A percentile compares a stretch with the other conserved stretches of the same genome.
Evolutionary conservation across 2,329 filamentous ascomycete genomes (phyloP).

Genomic region (Ceratocystis cacaofunesta): DNA sequence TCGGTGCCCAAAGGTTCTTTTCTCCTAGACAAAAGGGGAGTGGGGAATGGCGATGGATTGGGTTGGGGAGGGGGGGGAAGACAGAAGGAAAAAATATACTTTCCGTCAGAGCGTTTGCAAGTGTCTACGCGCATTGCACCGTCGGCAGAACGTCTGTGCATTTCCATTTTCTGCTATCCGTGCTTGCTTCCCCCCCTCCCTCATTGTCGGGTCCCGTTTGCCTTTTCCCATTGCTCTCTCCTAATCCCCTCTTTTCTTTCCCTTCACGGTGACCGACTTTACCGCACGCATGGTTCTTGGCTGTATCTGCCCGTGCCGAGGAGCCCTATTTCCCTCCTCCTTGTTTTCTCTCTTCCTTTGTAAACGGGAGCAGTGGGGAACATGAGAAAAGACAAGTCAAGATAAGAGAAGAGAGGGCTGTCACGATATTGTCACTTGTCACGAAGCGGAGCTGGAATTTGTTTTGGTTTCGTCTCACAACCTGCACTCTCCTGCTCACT

Average conservation of each 20-base stretch:
- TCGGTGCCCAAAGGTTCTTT: no score
- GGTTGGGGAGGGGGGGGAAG: no score
- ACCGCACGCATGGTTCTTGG: background rate
- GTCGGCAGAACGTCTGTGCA: background rate
- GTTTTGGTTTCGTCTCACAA: background rate
- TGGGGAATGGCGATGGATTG: no score
- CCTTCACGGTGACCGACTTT: background rate
- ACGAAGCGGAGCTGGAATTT: background rate
- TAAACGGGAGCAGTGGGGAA: background rate
- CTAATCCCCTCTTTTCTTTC: background rate
- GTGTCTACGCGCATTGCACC: background rate
- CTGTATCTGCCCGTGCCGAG: background rate
- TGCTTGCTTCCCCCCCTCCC: background rate
- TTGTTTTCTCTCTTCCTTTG: slow-evolving; percentile 4
- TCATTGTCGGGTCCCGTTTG: background rate
- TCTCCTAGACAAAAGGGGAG: no score
- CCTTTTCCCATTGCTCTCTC: background rate
- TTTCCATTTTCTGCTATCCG: background rate
- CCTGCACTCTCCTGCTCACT: background rate
- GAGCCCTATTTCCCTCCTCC: background rate
- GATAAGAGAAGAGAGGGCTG: background rate
- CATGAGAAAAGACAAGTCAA: background rate
- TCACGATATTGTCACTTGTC: slow-evolving; percentile 1
- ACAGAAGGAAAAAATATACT: background rate
- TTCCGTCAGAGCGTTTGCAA: background rate